These are phyloP conservation scores for Microcera coccophila DNA, from an alignment of 2,329 filamentous ascomycete genomes.

Conservation along the genomic window DNA sequence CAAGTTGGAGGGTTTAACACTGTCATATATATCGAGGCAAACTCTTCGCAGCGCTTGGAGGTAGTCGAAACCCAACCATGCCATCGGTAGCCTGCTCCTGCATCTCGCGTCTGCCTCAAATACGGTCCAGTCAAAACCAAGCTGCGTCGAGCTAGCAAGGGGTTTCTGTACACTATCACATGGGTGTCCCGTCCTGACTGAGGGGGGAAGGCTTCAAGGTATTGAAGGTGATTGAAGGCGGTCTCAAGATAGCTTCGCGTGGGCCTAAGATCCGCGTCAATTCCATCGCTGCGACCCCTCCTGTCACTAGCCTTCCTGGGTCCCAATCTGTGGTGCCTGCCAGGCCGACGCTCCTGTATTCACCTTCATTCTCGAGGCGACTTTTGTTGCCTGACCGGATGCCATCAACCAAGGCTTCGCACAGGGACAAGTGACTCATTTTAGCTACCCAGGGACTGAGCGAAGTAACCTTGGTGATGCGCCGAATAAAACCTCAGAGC, in stretches of 20 bases:
- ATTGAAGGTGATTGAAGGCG: not conserved
- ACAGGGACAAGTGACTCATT: too few species aligned
- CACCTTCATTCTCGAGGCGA: not conserved
- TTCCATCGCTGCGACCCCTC: conserved; percentile 5
- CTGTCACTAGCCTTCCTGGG: conserved; percentile 3
- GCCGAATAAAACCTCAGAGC: too few species aligned
- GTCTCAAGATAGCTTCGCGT: conserved; percentile 16
- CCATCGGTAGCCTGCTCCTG: not conserved
- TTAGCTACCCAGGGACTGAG: too few species aligned
- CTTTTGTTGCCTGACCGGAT: too few species aligned
- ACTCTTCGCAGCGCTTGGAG: too few species aligned
- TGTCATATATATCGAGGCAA: too few species aligned
- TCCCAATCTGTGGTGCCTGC: not conserved
- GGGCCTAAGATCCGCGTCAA: conserved; percentile 14
- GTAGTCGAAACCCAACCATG: not conserved
- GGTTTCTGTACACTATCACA: conserved; percentile 12
- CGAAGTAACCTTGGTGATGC: too few species aligned
- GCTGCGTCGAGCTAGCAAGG: conserved; percentile 12
- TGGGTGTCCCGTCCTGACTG: conserved; percentile 17
- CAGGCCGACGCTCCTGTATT: not conserved
- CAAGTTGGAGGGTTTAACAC: too few species aligned
- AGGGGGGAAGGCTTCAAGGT: conserved; percentile 2
- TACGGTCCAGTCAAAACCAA: conserved; percentile 5
- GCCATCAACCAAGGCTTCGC: not conserved
- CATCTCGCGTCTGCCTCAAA: conserved; percentile 2